phyloP scores from a whole-genome alignment of 176 grass and related monocot genomes.

The Oryza coarctata region DNA sequence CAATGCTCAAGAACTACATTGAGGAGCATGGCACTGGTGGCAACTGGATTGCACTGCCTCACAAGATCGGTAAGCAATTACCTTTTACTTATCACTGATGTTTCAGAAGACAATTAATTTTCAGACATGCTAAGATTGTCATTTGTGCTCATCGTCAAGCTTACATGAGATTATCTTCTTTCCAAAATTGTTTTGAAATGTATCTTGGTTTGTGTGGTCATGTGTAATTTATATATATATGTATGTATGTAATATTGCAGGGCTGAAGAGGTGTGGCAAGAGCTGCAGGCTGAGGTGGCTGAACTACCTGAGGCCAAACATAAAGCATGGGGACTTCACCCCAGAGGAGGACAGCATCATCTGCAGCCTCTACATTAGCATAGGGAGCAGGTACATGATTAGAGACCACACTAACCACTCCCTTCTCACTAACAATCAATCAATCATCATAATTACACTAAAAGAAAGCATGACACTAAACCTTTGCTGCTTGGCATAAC shows the following conservation, averaged over 20 bases:
- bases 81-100: neutral
- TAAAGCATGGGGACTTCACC: slow-evolving; percentile 94
- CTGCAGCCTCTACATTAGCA: slow-evolving; percentile 97
- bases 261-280: slow-evolving; percentile 94
- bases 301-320: slow-evolving; percentile 98
- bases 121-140: neutral
- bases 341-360: slow-evolving; percentile 85
- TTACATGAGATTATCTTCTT: neutral
- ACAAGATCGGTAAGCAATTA: slow-evolving; percentile 65
- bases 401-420: slow-evolving; percentile 10
- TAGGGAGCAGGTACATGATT: slow-evolving; percentile 73
- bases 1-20: slow-evolving; percentile 86
- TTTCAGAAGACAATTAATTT: neutral
- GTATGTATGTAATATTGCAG: slow-evolving; percentile 28
- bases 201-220: neutral
- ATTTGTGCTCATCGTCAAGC: neutral
- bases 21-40: slow-evolving; percentile 76
- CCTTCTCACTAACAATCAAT: neutral
- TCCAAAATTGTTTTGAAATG: neutral
- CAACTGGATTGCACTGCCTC: slow-evolving; percentile 89
- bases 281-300: slow-evolving; percentile 99
- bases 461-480: slow-evolving; percentile 3
- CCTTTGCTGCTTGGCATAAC: neutral
- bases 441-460: neutral
- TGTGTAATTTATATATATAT: neutral